phyloP scores from a whole-genome alignment of 129 eudicot species.

The Dittrichia graveolens region DNA sequence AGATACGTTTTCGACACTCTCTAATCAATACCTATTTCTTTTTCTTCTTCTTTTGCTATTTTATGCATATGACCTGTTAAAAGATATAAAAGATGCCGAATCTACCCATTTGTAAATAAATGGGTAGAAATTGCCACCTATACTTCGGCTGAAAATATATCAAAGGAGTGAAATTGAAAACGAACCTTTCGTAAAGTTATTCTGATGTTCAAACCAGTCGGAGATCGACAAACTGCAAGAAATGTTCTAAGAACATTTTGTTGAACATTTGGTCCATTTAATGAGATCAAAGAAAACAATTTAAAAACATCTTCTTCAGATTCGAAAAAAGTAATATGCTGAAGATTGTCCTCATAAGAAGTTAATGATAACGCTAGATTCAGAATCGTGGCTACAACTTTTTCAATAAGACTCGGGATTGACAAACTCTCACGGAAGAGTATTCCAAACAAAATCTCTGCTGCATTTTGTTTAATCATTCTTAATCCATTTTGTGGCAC shows the following conservation, averaged over 20 bases:
- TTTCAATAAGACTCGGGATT: slow-evolving; percentile 43
- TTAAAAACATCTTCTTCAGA: slow-evolving; percentile 58
- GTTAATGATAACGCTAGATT: slow-evolving; percentile 45
- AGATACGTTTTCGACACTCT: too few relatives aligned
- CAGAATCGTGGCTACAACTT: slow-evolving; percentile 45
- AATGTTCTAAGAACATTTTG: slow-evolving; percentile 51
- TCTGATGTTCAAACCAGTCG: slow-evolving; percentile 43
- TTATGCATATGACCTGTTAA: background rate
- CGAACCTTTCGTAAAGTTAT: slow-evolving; percentile 45
- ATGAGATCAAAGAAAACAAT: slow-evolving; percentile 52
- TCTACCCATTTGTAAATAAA: background rate
- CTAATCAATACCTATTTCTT: background rate
- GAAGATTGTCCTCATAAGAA: slow-evolving; percentile 22
- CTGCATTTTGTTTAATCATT: slow-evolving; percentile 49
- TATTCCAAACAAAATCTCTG: slow-evolving; percentile 43
- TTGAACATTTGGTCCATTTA: slow-evolving; percentile 48
- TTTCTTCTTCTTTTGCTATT: background rate
- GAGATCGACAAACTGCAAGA: slow-evolving; percentile 47
- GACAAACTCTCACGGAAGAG: slow-evolving; percentile 57
- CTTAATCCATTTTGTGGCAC: slow-evolving; percentile 47
- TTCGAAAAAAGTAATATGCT: slow-evolving; percentile 31
- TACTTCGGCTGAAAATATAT: background rate
- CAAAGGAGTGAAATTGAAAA: background rate
- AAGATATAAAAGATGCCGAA: background rate
- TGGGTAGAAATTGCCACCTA: background rate